Percentiles rank a stretch among this genome's conserved stretches.
These are phyloP conservation scores for Neurospora sp. DNA, from an alignment of 2,329 filamentous ascomycete genomes.

Conservation along the genomic window DNA sequence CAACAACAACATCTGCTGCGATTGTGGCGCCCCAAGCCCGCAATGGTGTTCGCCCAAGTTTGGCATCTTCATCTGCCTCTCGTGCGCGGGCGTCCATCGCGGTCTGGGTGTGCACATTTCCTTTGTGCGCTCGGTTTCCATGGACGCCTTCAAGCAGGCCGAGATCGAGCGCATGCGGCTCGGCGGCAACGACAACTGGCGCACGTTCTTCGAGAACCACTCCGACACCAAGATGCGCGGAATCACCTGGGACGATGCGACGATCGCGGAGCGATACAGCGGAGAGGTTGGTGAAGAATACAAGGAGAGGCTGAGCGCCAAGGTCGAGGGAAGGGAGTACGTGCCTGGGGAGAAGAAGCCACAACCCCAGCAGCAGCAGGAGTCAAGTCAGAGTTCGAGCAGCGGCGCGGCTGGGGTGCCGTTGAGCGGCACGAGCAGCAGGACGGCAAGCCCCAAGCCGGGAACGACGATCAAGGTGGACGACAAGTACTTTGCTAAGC, in stretches of 20 bases:
- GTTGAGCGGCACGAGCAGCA: constrained; percentile 20
- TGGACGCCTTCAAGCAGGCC: constrained; percentile 93
- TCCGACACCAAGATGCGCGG: constrained; percentile 56
- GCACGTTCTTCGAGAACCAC: constrained; percentile 73
- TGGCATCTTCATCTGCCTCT: constrained; percentile 96
- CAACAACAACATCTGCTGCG: constrained; percentile 84
- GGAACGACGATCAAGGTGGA: constrained; percentile 53
- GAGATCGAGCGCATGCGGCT: constrained; percentile 92
- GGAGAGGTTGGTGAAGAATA: constrained; percentile 88
- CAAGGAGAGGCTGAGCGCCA: constrained; percentile 80
- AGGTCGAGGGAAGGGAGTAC: constrained; percentile 82
- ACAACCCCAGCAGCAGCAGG: constrained; percentile 5
- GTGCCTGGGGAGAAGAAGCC: constrained; percentile 59
- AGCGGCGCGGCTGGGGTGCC: constrained; percentile 29
- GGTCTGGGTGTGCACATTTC: constrained; percentile 96
- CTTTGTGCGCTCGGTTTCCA: constrained; percentile 93
- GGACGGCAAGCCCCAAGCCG: constrained; percentile 22
- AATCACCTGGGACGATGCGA: constrained; percentile 73
- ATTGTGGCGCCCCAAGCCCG: constrained; percentile 89
- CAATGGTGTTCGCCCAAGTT: constrained; percentile 99
- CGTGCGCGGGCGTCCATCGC: constrained; percentile 88
- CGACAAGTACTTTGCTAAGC: constrained; percentile 80
- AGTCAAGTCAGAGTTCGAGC: constrained; percentile 14
- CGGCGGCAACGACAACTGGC: constrained; percentile 84
- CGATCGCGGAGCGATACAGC: constrained; percentile 83